Evolutionary conservation across 331 rosid species (phyloP), one percentile per base, ranked within the genome.

Genomic region (Rosa hybrid): DNA sequence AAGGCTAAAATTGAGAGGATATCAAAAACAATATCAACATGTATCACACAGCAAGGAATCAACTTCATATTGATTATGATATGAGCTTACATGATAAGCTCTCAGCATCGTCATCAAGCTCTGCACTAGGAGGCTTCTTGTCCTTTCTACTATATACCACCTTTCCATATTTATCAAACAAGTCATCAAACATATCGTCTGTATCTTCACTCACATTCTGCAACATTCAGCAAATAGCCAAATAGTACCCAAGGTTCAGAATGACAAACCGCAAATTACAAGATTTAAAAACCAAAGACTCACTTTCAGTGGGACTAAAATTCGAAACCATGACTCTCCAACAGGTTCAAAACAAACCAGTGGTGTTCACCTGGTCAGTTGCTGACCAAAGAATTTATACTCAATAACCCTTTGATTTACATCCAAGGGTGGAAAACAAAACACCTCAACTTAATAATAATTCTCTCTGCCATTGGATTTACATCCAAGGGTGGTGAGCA

Each of bases 91-190:
- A 96, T 70, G 98, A 91, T 68, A 96, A 88, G 91, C 97, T 91
- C 83, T 96, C 98, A 0, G 99, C 89, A 76, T 96, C 99, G 76
- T 95, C 98, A 63, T 96, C 97, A 69, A 93, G 74, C 86, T 96
- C 99, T 70, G 85, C 94, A 60, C 78, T 86, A 8, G 86, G 89
- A 83, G 90, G 86, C 84, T 89, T 93, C 82, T 78, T 84, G 81
- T 89, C 97, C 8, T 74, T 83, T 56, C 96, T 90, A 51, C 82
- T 86, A 84, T 79, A 96, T 49, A 96, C 97, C 71, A 96, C 98
- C 81, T 89, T 90, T 51, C 99, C 99, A 76, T 90, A 91, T 69
- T 86, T 95, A 49, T 89, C 88, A 74, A 95, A 88, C 85, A 95
- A 85, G n/a, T 88, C 97, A 57, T 90, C 99, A 10, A 89, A 95